Evolutionary conservation across 2,329 filamentous ascomycete species (phyloP), one percentile per base, ranked within the genome.

Genomic region (Arthroderma uncinatum): DNA sequence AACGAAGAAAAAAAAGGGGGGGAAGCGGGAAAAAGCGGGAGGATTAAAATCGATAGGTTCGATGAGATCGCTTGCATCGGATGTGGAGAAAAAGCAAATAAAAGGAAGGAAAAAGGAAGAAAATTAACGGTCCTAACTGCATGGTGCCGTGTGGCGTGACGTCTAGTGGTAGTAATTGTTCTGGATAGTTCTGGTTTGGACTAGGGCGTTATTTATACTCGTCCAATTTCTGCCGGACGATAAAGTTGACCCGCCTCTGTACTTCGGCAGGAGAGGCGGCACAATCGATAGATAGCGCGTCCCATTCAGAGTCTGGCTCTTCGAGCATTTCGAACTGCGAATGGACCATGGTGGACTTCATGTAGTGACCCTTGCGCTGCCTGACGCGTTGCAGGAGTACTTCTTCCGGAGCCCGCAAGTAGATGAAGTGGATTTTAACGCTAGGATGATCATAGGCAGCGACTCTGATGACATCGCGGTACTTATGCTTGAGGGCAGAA

Each of bases 401-500:
- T 58, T 84, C 80, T 71, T 94, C 87, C 44, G 82, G 77, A 0
- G 91, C 89, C 62, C 85, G 81, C 39, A 98, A 84, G 74, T 92
- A 98, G 64, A 98, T 84, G 70, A 98, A 97, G 74, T 96, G 92
- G 54, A 97, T 82, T 60, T 81, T 77, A n/a, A 91, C 81, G 56
- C 81, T 79, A 56, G 83, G 81, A 62, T 84, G 44, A 70, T 86
- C 86, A 74, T 91, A 90, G 14, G 84, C 83, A 6, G 87, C 87
- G 7, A 91, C 84, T 33, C 88, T 83, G 69, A 93, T 89, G 61
- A 92, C 87, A 66, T 98, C 93, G 64, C 93, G 85, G 78, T 98
- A 98, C 75, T 95, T 96, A 71, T 88, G 87, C 79, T 97, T 97
- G 56, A 98, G 80, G 1, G 92, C 93, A 10, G 89, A 95, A 79